Evolutionary conservation across 148 eudicot species (phyloP), one percentile per base, ranked within the genome.

Genomic region (Vaccinium darrowii): DNA sequence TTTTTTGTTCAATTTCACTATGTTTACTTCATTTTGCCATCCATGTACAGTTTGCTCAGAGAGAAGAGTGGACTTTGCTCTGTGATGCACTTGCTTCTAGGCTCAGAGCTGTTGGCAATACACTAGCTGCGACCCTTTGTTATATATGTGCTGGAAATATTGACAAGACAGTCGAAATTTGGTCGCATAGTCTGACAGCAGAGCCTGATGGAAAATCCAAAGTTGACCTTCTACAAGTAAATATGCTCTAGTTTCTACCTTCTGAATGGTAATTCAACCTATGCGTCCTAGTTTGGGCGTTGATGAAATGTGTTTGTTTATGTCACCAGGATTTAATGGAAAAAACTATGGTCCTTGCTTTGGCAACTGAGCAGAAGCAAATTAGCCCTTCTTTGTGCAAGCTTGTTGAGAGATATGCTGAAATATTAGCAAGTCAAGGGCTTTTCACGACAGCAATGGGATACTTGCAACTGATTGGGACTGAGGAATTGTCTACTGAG

Each of bases 341-440:
- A 80, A 97, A 97, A 93, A 97, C 98, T 58, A 94, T 95, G 33
- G 94, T 95, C 83, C 90, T 97, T 85, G 98, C 98, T 85, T 90
- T 97, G 90, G 98, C 98, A 82, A 90, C 95, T 87, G 99, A 96
- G 75, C 99, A 95, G 89, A 97, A 94, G 92, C 90, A 79, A 81
- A 93, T 94, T 82, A 97, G 99, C 87, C 91, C 94, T 88, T 91
- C 94, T 76, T 76, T 97, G 86, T 97, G 95, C 91, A 97, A 92
- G 84, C 95, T 97, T 72, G 96, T 97, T 87, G 99, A 97, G 88
- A 95, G 93, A 86, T 97, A 97, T 86, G 96, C 93, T 85, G 99
- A 97, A 87, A 95, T 97, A 86, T 91, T 97, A 90, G 98, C 99
- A 84, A 97, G 99, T 88, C 99, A 97, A 87, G 99, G 99, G 82